These are phyloP conservation scores for Penicillium canescens DNA, from an alignment of 495 filamentous ascomycete genomes.

Conservation along the genomic window DNA sequence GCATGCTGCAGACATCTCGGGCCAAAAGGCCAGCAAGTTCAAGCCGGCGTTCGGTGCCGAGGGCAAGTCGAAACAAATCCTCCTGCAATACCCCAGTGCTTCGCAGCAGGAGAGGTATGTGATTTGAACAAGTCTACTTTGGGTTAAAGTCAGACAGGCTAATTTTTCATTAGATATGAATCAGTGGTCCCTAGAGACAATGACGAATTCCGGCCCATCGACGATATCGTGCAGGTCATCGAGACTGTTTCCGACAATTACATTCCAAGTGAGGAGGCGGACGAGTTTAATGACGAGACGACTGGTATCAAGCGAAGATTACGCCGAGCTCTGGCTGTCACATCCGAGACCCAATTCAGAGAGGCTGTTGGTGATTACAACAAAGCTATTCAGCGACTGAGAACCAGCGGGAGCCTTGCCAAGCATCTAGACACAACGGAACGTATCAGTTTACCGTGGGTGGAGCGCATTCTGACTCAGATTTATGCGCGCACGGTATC, in stretches of 20 bases:
- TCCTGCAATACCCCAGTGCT: conserved; percentile 72
- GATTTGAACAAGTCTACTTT: background rate
- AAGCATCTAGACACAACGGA: conserved; percentile 66
- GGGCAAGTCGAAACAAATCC: conserved; percentile 52
- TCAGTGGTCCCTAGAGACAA: conserved; percentile 73
- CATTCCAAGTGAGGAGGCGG: conserved; percentile 63
- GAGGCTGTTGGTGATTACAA: conserved; percentile 76
- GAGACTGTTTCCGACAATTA: conserved; percentile 73
- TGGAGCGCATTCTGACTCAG: conserved; percentile 82
- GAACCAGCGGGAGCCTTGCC: conserved; percentile 64
- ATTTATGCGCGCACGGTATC: conserved; percentile 91
- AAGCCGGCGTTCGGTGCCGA: conserved; percentile 47
- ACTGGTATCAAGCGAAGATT: conserved; percentile 72
- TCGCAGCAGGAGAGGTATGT: conserved; percentile 66
- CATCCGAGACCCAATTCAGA: conserved; percentile 66
- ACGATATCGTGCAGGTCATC: conserved; percentile 81
- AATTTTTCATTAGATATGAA: conserved; percentile 61
- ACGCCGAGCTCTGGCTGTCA: conserved; percentile 63
- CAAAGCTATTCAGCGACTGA: conserved; percentile 55
- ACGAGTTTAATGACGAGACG: conserved; percentile 69
- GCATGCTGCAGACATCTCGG: conserved; percentile 66
- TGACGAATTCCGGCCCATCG: conserved; percentile 77
- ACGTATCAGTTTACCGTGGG: conserved; percentile 64
- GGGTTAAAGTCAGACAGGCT: conserved; percentile 1
- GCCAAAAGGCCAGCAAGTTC: conserved; percentile 46